A percentile compares a stretch with the other conserved stretches of the same genome.
Conservation (phyloP, 2,329 filamentous ascomycete species). For the Fusarium tanahbumbuense region DNA sequence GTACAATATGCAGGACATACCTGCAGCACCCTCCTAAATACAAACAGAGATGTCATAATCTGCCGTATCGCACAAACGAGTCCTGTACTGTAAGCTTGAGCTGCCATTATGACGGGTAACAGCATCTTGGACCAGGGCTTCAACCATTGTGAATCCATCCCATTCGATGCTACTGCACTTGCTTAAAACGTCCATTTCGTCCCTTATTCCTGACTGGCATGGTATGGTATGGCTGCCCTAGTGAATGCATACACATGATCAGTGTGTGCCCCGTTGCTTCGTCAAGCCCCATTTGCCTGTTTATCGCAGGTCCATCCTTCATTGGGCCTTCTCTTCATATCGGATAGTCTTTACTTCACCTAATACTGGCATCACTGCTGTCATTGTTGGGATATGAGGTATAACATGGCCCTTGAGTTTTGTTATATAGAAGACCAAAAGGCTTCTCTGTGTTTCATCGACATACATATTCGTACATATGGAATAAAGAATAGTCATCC, state of each 20-base stretch:
- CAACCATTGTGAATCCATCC: conserved; percentile 16
- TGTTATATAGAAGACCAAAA: conserved; percentile 14
- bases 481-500: conserved; percentile 30
- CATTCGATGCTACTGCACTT: not conserved
- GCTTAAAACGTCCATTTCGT: not conserved
- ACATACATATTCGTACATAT: conserved; percentile 45
- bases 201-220: conserved; percentile 11
- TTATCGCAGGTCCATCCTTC: not conserved
- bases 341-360: not conserved
- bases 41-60: conserved; percentile 29
- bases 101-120: conserved; percentile 32
- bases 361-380: conserved; percentile 2
- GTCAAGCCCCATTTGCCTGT: conserved; percentile 17
- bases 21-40: conserved; percentile 46
- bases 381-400: conserved; percentile 29
- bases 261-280: conserved; percentile 33
- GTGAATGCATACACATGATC: conserved; percentile 25
- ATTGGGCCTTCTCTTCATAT: not conserved
- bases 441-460: conserved; percentile 30
- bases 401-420: conserved; percentile 9
- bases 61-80: conserved; percentile 24
- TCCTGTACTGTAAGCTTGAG: conserved; percentile 10
- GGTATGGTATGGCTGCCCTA: conserved; percentile 8
- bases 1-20: conserved; percentile 53
- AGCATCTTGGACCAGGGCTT: conserved; percentile 25